Evolutionary conservation across 2,329 filamentous ascomycete genomes (phyloP), one percentile per base, ranked within the genome.

Genomic region (Fusarium nelsonii): DNA sequence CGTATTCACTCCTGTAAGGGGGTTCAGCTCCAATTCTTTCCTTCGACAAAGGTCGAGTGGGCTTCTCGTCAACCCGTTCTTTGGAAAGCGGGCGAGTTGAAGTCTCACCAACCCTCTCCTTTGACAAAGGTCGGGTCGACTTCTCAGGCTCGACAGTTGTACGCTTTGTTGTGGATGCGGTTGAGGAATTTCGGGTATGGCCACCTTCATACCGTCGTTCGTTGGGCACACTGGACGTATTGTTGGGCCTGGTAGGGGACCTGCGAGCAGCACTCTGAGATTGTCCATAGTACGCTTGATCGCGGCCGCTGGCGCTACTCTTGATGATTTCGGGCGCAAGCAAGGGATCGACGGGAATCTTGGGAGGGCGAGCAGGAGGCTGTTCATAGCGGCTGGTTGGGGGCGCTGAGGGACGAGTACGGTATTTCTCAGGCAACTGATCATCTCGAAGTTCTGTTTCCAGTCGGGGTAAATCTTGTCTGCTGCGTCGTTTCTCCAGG

Each of bases 261-360:
- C 68, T 69, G 9, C 60, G 69, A 49, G 45, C 63, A 33, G 60
- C 46, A 33, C 53, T 49, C 18, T 71, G 65, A 32, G 70, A 52
- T 16, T 68, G 66, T 6, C 61, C 67, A 56, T 75, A 72, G 52
- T 84, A 84, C 0, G 76, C 71, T 53, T 82, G 80, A 39, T 85
- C 83, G 4, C 84, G 80, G 6, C 82, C 79, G 5, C 77, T 77
- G 12, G 79, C 74, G 1, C 79, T 76, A 34, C 80, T 79, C 50
- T 81, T 83, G 30, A 81, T 80, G 3, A 83, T 74, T 4, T 82
- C 76, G 0, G 84, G 83, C 1, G 83, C 81, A 8, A 84, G 67
- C 28, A 79, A 74, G 1, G 74, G 75, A 41, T 83, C 79, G 7
- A 77, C 76, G 8, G 71, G 57, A 45, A 74, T 57, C 33, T 70